Base-by-base conservation (phyloP, 2,329 filamentous ascomycete genomes). In the Ambrosiella cleistominuta region DNA sequence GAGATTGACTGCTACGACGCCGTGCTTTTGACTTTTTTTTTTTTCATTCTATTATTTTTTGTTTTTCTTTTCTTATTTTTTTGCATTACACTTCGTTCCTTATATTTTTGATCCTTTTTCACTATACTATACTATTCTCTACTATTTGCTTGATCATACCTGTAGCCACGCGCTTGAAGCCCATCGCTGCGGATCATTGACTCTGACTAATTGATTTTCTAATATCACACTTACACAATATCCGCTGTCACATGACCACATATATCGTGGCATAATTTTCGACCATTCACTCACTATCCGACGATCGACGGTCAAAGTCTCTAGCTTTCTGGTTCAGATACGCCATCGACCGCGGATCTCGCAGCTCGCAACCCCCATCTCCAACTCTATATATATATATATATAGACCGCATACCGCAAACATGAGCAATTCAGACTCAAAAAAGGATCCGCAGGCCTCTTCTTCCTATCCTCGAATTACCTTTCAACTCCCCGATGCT, bases 401-500 rank as follows among this genome's bases (percentile, higher is more conserved):
- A 42, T 42, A 12, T 9, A 42, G 11, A 42, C 39, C 39, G 11
- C n/a, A 42, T 27, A 51, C 27, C 13, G 13, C 5, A 7, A 15
- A 8, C 7, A 51, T 51, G 47, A 8, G 47, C 7, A 27, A 51
- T 35, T 19, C 27, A 36, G 44, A 37, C 27, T 37, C 55, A 9
- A 11, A 44, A 53, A 17, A 56, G 8, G 49, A 39, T 38, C 38
- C 58, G 13, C 40, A 35, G 15, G 47, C 11, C 38, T 54, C 37
- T n/a, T 39, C 57, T 40, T 15, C 35, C 37, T 44, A 56, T 37
- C 15, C 59, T 11, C 59, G 57, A 37, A 60, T 60, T 17, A 57
- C 59, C 2, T 60, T 60, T 37, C 50, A 47, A 39, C 57, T 57
- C 9, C 62, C 60, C 17, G 62, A 61, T 3, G 60, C 39, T 27